Evolutionary conservation across 2,329 filamentous ascomycete species (phyloP).

Genomic region (Madurella fahalii): DNA sequence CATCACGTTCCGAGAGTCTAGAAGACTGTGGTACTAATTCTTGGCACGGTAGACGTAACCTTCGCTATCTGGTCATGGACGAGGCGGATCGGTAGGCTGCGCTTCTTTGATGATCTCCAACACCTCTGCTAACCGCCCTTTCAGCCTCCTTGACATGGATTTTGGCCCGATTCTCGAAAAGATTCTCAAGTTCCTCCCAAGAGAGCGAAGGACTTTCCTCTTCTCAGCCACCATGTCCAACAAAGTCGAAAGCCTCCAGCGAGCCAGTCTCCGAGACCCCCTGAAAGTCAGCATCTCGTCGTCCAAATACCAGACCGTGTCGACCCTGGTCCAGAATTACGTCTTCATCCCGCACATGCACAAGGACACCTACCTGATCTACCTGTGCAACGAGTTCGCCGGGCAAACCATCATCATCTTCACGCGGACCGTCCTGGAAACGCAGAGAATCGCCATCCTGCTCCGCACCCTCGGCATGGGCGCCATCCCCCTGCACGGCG

Average conservation of each 20-base stretch:
- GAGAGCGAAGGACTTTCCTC: slow-evolving; percentile 75
- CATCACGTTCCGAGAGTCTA: too few relatives aligned
- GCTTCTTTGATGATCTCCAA: not conserved
- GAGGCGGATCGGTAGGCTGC: slow-evolving; percentile 68
- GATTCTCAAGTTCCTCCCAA: slow-evolving; percentile 81
- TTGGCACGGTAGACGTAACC: slow-evolving; percentile 33
- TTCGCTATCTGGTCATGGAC: slow-evolving; percentile 92
- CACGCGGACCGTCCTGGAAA: slow-evolving; percentile 85
- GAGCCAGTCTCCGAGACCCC: slow-evolving; percentile 81
- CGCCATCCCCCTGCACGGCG: slow-evolving; percentile 88
- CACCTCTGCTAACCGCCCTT: not conserved
- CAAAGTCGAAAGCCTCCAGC: slow-evolving; percentile 88
- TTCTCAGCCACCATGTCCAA: slow-evolving; percentile 94
- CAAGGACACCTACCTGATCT: slow-evolving; percentile 88
- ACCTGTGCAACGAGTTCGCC: slow-evolving; percentile 77
- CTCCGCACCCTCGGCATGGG: slow-evolving; percentile 81
- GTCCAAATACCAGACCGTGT: slow-evolving; percentile 86
- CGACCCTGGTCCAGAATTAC: slow-evolving; percentile 81
- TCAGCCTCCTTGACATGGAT: slow-evolving; percentile 75
- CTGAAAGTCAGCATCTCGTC: slow-evolving; percentile 76
- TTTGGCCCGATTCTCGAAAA: slow-evolving; percentile 92
- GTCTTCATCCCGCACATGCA: slow-evolving; percentile 79
- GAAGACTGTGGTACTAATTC: slow-evolving; percentile 1
- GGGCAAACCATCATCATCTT: slow-evolving; percentile 90
- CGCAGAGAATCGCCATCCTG: slow-evolving; percentile 78